phyloP scores from a whole-genome alignment of 2,329 filamentous ascomycete species.

The Exophiala aquamarina region DNA sequence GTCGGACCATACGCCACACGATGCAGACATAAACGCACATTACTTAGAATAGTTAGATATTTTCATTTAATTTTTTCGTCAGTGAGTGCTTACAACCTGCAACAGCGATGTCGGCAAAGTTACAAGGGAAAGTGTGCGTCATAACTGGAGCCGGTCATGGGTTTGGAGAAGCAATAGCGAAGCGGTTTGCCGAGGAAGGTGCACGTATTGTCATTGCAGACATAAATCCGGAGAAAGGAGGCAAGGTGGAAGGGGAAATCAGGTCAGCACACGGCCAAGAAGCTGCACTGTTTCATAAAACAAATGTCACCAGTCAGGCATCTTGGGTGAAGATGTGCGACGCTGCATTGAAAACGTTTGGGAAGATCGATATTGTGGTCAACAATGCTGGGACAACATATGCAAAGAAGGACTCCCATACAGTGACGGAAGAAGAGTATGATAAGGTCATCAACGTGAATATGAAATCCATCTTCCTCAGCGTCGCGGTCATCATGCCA shows the following conservation, averaged over 20 bases:
- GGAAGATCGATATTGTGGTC: conserved; percentile 86
- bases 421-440: conserved; percentile 33
- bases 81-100: too few species aligned
- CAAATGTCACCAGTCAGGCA: conserved; percentile 29
- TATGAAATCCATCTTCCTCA: conserved; percentile 34
- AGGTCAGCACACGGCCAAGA: conserved; percentile 54
- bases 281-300: conserved; percentile 28
- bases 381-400: conserved; percentile 71
- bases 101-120: conserved; percentile 5
- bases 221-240: conserved; percentile 74
- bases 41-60: too few species aligned
- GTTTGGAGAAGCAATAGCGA: conserved; percentile 42
- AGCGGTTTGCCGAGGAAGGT: conserved; percentile 75
- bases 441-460: conserved; percentile 36
- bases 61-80: too few species aligned
- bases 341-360: conserved; percentile 37
- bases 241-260: conserved; percentile 67
- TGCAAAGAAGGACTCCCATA: conserved; percentile 27
- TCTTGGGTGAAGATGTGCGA: conserved; percentile 31
- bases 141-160: conserved; percentile 38
- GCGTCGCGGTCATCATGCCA: conserved; percentile 31
- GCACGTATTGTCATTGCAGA: conserved; percentile 84
- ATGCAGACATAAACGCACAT: too few species aligned
- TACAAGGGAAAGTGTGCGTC: conserved; percentile 9
- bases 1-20: too few species aligned